Evolutionary conservation across 192 early-diverging fungal genomes (phyloP), one percentile per base, ranked within the genome.

Genomic region (Backusella australiensis): DNA sequence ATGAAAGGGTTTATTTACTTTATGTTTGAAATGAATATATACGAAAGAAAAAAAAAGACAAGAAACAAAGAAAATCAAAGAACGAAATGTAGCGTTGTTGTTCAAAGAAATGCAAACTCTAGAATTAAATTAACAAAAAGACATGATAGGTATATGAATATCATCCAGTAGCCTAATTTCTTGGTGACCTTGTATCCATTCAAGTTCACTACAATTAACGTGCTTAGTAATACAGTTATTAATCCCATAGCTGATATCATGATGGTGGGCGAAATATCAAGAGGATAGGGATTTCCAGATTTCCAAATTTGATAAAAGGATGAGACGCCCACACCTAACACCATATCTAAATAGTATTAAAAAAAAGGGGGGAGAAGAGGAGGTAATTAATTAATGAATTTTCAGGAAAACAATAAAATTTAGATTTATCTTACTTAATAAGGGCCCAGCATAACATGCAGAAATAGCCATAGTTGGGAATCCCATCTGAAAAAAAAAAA

Each of bases 401-500:
- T 66, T 23, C 14, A 63, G 23, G n/a, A 21, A 32, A 49, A 15
- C 19, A 41, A 17, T 63, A 34, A 29, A 12, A 36, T 21, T 49
- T 44, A 44, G 11, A 44, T 44, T 17, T 26, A 12, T 71, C 78
- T 82, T 87, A 92, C 90, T 96, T 35, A 99, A 82, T 85, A 99
- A 89, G 17, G 97, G 97, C 21, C 93, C 89, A 23, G 94, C 96
- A 83, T 94, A 97, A 67, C 97, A 99, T 0, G 97, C 97, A 35
- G 93, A 92, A 32, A 99, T 88, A 0, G 96, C 97, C 96, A 99
- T 99, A 65, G 90, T 91, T n/a, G 96, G 95, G 66, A 90, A 95
- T 12, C 96, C 96, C 94, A 94, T 94, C 78, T 87, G 85, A 34
- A 49, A 34, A 34, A 69, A 4, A 72, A 23, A n/a, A n/a, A n/a